Conservation (phyloP, 768 basidiomycete genomes). For the Xerocomellus intermedius region DNA sequence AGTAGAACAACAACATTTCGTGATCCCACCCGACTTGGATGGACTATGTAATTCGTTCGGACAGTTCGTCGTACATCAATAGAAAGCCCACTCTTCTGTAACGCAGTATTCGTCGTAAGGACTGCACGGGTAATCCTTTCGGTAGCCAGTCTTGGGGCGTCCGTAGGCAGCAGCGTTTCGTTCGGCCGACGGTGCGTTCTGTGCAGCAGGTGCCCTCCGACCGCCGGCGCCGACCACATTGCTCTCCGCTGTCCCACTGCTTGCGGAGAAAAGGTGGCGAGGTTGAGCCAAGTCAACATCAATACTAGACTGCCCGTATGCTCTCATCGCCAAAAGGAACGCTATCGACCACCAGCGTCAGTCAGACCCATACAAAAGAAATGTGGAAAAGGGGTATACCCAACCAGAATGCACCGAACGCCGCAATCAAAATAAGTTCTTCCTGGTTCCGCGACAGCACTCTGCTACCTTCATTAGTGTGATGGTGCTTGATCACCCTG, state of each 20-base stretch:
- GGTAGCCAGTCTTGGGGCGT: slow-evolving; percentile 32
- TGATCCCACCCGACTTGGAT: slow-evolving; percentile 1
- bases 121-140: slow-evolving; percentile 52
- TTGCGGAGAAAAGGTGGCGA: slow-evolving; percentile 32
- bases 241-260: slow-evolving; percentile 34
- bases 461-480: slow-evolving; percentile 40
- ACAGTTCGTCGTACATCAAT: slow-evolving; percentile 17
- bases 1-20: slow-evolving; percentile 9
- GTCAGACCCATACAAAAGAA: slow-evolving; percentile 1
- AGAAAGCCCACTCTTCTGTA: slow-evolving; percentile 67
- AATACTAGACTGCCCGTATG: slow-evolving; percentile 33
- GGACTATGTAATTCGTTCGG: not conserved
- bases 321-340: slow-evolving; percentile 42
- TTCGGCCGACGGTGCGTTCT: slow-evolving; percentile 24
- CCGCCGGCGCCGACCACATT: slow-evolving; percentile 34
- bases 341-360: slow-evolving; percentile 27
- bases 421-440: slow-evolving; percentile 68
- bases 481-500: slow-evolving; percentile 70
- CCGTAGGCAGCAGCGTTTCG: slow-evolving; percentile 31
- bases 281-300: slow-evolving; percentile 32
- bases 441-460: slow-evolving; percentile 69
- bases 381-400: slow-evolving; percentile 43
- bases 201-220: slow-evolving; percentile 23
- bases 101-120: slow-evolving; percentile 65
- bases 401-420: slow-evolving; percentile 74